These are phyloP conservation scores for Ogataea trehalophila DNA, from an alignment of 805 yeast genomes.

Conservation along the genomic window DNA sequence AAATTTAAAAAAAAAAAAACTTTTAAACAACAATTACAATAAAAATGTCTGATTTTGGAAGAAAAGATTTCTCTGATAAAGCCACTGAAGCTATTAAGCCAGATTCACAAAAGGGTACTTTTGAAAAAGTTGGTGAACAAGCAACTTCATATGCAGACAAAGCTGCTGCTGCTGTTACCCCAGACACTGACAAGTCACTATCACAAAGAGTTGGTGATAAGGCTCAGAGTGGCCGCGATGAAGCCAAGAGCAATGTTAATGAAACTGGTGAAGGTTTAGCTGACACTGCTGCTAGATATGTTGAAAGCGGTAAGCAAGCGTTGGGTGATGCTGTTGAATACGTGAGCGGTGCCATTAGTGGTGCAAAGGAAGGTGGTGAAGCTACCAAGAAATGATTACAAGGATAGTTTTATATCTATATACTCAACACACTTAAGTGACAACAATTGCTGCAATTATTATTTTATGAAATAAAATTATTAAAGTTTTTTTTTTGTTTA, in stretches of 20 bases:
- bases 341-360: conserved; percentile 58
- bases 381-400: conserved; percentile 15
- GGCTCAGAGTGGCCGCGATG: conserved; percentile 40
- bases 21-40: neutral
- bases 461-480: too few relatives aligned
- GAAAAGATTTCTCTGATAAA: conserved; percentile 75
- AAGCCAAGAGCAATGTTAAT: conserved; percentile 30
- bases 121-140: conserved; percentile 67
- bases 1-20: too few relatives aligned
- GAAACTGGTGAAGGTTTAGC: conserved; percentile 17
- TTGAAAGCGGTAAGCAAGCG: conserved; percentile 45
- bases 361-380: conserved; percentile 40
- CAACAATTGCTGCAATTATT: too few relatives aligned
- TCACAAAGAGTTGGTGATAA: conserved; percentile 53
- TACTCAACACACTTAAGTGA: too few relatives aligned
- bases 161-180: conserved; percentile 53
- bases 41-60: conserved; percentile 37
- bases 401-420: too few relatives aligned
- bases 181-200: conserved; percentile 64
- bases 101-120: conserved; percentile 59
- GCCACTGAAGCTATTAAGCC: conserved; percentile 66
- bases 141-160: conserved; percentile 60
- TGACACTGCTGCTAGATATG: conserved; percentile 39
- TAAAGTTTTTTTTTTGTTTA: too few relatives aligned
- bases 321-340: conserved; percentile 46